Evolutionary conservation across 2,329 filamentous ascomycete genomes (phyloP), one percentile per base, ranked within the genome.

Genomic region (Diplocarpon rosae): DNA sequence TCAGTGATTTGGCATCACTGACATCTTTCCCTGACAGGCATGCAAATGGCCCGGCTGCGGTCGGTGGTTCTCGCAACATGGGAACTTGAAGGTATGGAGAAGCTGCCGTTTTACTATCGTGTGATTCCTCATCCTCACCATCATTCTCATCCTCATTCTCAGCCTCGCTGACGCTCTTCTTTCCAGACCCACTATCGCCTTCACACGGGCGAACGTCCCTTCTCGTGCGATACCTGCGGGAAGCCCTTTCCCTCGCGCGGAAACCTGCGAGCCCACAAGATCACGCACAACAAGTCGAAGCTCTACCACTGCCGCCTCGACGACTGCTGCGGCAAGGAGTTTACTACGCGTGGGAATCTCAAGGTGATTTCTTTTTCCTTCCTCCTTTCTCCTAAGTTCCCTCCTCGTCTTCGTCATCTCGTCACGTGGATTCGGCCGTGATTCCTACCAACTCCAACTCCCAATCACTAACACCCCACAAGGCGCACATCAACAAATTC

Each of bases 401-500:
- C n/a, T n/a, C n/a, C n/a, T n/a, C n/a, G n/a, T n/a, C n/a, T n/a
- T n/a, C n/a, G n/a, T n/a, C n/a, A n/a, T n/a, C n/a, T n/a, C n/a
- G n/a, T n/a, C n/a, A n/a, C n/a, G n/a, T n/a, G n/a, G n/a, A n/a
- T n/a, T n/a, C n/a, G n/a, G n/a, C n/a, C n/a, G n/a, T n/a, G n/a
- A n/a, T n/a, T n/a, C n/a, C n/a, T n/a, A n/a, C n/a, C n/a, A n/a
- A n/a, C n/a, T n/a, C n/a, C n/a, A n/a, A 14, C 9, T 12, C 11
- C 30, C 3, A 10, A 3, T 9, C 3, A 9, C 11, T 12, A 32
- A 32, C n/a, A 3, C 30, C 3, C 9, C 30, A 4, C 30, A 3
- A 87, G 82, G 85, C 83, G 2, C 90, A 96, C 59, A 87, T 94
- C 65, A 95, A 95, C 68, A 90, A 89, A 59, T 95, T 94, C 62